A percentile compares a stretch with the other conserved stretches of the same genome.
These are phyloP conservation scores for Aureobasidium sp. DNA, from an alignment of 2,329 filamentous ascomycete genomes.

Conservation along the genomic window DNA sequence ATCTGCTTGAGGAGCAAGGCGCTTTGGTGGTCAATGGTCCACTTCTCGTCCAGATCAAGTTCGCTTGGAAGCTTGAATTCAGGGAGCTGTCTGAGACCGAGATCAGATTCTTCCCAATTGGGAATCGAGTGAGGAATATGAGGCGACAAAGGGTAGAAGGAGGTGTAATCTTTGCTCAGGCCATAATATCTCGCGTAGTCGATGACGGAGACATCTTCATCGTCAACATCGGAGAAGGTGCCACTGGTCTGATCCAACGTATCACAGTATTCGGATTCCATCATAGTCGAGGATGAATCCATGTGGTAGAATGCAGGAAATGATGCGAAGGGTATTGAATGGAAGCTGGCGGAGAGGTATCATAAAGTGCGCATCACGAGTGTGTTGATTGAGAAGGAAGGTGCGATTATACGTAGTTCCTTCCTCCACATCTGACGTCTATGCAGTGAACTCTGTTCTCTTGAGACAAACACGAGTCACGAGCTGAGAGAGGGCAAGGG, in stretches of 20 bases:
- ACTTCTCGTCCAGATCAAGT: conserved; percentile 26
- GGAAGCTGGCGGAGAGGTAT: background rate
- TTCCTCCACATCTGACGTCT: background rate
- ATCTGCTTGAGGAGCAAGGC: conserved; percentile 22
- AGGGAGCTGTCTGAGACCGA: conserved; percentile 20
- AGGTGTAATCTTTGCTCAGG: conserved; percentile 34
- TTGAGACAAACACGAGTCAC: background rate
- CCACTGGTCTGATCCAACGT: background rate
- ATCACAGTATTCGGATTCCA: background rate
- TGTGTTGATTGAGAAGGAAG: background rate
- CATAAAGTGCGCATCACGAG: background rate
- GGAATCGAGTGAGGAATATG: conserved; percentile 15
- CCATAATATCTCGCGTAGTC: conserved; percentile 44
- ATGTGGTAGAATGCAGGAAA: background rate
- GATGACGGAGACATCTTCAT: conserved; percentile 33
- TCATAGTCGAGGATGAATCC: background rate
- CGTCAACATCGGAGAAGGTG: background rate
- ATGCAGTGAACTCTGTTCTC: background rate
- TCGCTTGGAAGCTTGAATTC: conserved; percentile 24
- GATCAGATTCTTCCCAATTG: conserved; percentile 19
- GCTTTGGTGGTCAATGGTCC: conserved; percentile 19
- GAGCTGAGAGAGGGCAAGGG: too few species aligned
- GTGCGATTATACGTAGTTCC: background rate
- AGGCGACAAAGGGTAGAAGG: conserved; percentile 23
- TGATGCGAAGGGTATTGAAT: background rate